Percentiles rank a stretch among this genome's conserved stretches.
phyloP scores from a whole-genome alignment of 768 basidiomycete species.

The Tricholoma saponaceum region DNA sequence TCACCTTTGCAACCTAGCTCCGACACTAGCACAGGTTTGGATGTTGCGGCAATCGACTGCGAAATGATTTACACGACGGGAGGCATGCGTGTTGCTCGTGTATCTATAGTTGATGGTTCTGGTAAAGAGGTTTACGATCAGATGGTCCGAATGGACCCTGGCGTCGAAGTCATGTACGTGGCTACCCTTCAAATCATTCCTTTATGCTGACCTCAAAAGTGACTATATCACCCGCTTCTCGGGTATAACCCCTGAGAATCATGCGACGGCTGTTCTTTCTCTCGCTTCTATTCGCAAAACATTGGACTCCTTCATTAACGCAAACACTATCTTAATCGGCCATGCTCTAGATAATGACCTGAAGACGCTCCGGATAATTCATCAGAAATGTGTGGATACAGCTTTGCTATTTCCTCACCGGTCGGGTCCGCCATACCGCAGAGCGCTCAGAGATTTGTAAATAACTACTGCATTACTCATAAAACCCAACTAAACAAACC shows the following conservation, averaged over 20 bases:
- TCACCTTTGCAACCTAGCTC: slow-evolving; percentile 36
- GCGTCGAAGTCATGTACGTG: slow-evolving; percentile 74
- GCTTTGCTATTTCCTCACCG: slow-evolving; percentile 81
- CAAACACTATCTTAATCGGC: slow-evolving; percentile 85
- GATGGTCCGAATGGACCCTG: slow-evolving; percentile 75
- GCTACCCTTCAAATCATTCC: slow-evolving; percentile 32
- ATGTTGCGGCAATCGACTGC: slow-evolving; percentile 89
- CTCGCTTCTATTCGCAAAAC: slow-evolving; percentile 63
- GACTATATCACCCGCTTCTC: slow-evolving; percentile 94
- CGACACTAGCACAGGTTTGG: slow-evolving; percentile 37
- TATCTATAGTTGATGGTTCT: slow-evolving; percentile 80
- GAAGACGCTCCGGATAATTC: slow-evolving; percentile 84
- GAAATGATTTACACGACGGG: slow-evolving; percentile 97
- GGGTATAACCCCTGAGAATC: slow-evolving; percentile 60
- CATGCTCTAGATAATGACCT: slow-evolving; percentile 94
- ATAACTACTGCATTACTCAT: slow-evolving; percentile 4
- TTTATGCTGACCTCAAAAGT: slow-evolving; percentile 31
- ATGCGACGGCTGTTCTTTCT: slow-evolving; percentile 60
- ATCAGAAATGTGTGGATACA: slow-evolving; percentile 84
- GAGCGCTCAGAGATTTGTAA: slow-evolving; percentile 80
- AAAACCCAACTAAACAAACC: slow-evolving; percentile 4
- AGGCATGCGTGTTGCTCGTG: slow-evolving; percentile 85
- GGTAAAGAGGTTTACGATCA: slow-evolving; percentile 81
- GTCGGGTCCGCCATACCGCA: slow-evolving; percentile 68
- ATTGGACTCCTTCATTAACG: slow-evolving; percentile 67